Conservation (phyloP, 2,329 filamentous ascomycete genomes). For the Coccinonectria pachysandricola region DNA sequence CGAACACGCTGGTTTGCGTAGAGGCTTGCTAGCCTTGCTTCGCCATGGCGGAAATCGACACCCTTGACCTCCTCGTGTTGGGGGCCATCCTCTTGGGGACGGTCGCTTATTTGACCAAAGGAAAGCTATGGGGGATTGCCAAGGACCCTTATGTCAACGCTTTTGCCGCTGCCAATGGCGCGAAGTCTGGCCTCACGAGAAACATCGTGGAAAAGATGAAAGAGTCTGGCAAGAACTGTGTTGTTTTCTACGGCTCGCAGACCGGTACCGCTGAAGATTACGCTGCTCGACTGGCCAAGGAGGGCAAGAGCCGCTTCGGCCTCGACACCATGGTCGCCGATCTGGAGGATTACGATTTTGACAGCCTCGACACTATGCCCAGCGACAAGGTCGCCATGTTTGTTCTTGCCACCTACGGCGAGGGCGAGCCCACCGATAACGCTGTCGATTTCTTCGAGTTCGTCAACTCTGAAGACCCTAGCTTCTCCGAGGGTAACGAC, state of each 20-base stretch:
- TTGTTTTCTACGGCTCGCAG: conserved; percentile 97
- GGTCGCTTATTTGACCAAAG: conserved; percentile 94
- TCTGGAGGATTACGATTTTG: conserved; percentile 94
- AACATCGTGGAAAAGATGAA: conserved; percentile 96
- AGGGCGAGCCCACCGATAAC: conserved; percentile 97
- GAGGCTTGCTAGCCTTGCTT: conserved; percentile 12
- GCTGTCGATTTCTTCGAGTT: conserved; percentile 99
- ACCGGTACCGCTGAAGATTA: conserved; percentile 98
- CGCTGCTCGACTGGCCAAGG: conserved; percentile 89
- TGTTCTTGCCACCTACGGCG: conserved; percentile 91
- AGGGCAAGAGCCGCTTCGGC: conserved; percentile 91
- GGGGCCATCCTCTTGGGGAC: conserved; percentile 75
- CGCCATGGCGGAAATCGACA: conserved; percentile 91
- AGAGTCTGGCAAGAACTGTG: conserved; percentile 89
- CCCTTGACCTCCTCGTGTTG: conserved; percentile 88
- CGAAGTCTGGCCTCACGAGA: conserved; percentile 73
- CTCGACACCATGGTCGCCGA: conserved; percentile 98
- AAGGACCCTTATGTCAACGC: conserved; percentile 82
- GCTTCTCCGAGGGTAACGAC: conserved; percentile 67
- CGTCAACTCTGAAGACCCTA: conserved; percentile 67
- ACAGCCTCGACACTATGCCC: conserved; percentile 81
- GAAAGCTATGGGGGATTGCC: conserved; percentile 78
- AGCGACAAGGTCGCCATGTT: conserved; percentile 91
- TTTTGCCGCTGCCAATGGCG: conserved; percentile 58
- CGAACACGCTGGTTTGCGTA: conserved; percentile 5